These are phyloP conservation scores for Xylaria sp. DNA, from an alignment of 2,329 filamentous ascomycete genomes.

Conservation along the genomic window DNA sequence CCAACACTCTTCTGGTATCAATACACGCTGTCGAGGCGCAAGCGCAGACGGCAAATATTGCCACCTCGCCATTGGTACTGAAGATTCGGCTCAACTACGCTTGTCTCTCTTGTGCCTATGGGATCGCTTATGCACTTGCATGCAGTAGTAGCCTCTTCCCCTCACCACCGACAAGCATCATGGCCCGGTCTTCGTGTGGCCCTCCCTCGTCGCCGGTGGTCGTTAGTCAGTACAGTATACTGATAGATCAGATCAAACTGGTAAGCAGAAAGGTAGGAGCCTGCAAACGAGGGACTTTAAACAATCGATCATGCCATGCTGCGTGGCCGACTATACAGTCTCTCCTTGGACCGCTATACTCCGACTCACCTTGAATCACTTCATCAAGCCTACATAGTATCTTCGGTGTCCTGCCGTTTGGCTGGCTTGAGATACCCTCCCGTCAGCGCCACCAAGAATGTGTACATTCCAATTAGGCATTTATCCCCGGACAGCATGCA, in stretches of 20 bases:
- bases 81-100: slow-evolving; percentile 16
- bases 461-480: neutral
- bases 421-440: slow-evolving; percentile 3
- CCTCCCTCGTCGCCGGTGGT: slow-evolving; percentile 15
- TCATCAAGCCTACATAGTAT: slow-evolving; percentile 5
- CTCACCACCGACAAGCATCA: slow-evolving; percentile 20
- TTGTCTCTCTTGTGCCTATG: slow-evolving; percentile 1
- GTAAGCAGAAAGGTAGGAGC: neutral
- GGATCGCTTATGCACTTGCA: slow-evolving; percentile 27
- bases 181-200: slow-evolving; percentile 9
- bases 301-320: slow-evolving; percentile 3
- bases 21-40: slow-evolving; percentile 9
- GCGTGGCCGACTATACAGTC: slow-evolving; percentile 11
- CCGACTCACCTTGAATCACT: slow-evolving; percentile 6
- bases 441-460: slow-evolving; percentile 2
- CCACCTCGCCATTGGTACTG: slow-evolving; percentile 25
- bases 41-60: slow-evolving; percentile 28
- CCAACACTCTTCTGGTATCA: slow-evolving; percentile 10
- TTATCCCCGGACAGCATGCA: neutral
- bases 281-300: neutral
- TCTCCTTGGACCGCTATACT: neutral
- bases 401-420: slow-evolving; percentile 4
- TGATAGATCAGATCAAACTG: slow-evolving; percentile 18
- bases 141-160: slow-evolving; percentile 28
- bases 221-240: too few species aligned